A percentile compares a stretch with the other conserved stretches of the same genome.
These are phyloP conservation scores for Hortaea werneckii DNA, from an alignment of 2,329 filamentous ascomycete genomes.

Conservation along the genomic window DNA sequence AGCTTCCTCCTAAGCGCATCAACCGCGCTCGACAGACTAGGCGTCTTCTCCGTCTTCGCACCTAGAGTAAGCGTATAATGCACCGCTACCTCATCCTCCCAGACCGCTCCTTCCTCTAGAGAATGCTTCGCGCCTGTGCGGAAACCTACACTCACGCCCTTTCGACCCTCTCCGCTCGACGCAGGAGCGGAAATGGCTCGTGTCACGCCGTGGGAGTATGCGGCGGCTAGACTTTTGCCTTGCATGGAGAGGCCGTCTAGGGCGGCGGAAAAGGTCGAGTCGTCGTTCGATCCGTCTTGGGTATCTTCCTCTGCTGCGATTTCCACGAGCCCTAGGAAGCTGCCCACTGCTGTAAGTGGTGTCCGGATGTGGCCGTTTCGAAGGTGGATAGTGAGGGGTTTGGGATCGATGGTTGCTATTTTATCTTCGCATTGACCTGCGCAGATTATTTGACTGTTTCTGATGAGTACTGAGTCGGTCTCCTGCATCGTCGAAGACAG, in stretches of 20 bases:
- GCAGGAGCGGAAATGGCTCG: conserved; percentile 29
- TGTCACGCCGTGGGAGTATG: conserved; percentile 30
- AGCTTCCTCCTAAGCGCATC: conserved; percentile 45
- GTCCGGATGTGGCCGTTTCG: conserved; percentile 51
- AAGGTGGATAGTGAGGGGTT: conserved; percentile 33
- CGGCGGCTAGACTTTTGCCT: conserved; percentile 29
- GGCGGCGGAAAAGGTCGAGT: conserved; percentile 45
- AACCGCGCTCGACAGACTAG: conserved; percentile 46
- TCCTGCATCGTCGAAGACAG: not conserved
- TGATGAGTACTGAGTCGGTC: conserved; percentile 33
- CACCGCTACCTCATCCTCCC: conserved; percentile 30
- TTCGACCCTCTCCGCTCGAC: conserved; percentile 20
- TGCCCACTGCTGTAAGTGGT: conserved; percentile 51
- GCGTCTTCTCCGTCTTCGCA: conserved; percentile 36
- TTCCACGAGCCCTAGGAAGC: conserved; percentile 51
- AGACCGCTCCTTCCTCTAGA: conserved; percentile 24
- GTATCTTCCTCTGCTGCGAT: conserved; percentile 48
- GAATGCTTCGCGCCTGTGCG: conserved; percentile 25
- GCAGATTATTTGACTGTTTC: conserved; percentile 46
- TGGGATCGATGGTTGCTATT: conserved; percentile 27
- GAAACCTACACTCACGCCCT: conserved; percentile 30
- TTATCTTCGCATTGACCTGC: conserved; percentile 44
- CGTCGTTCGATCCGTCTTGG: conserved; percentile 40
- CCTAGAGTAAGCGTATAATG: conserved; percentile 43
- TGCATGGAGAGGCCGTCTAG: conserved; percentile 35